Evolutionary conservation across 805 yeast genomes (phyloP).

Genomic region (Candida quercuum): DNA sequence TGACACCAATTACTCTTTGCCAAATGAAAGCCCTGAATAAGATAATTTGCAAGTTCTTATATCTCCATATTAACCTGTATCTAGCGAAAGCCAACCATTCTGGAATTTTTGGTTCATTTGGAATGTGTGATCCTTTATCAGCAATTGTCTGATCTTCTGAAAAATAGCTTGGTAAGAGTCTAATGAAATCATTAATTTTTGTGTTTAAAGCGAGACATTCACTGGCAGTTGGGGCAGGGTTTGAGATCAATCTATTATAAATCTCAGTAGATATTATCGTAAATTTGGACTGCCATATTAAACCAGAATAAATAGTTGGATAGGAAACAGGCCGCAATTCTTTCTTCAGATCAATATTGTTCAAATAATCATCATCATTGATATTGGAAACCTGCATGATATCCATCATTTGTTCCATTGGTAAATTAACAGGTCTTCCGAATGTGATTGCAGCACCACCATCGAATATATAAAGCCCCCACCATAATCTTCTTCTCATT

Average conservation of each 20-base stretch:
- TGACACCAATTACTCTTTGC: conserved; percentile 41
- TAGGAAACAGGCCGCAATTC: conserved; percentile 21
- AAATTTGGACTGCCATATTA: conserved; percentile 49
- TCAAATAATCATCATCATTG: conserved; percentile 33
- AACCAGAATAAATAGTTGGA: conserved; percentile 56
- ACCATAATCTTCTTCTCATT: conserved; percentile 58
- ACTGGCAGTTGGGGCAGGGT: conserved; percentile 40
- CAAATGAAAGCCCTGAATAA: conserved; percentile 52
- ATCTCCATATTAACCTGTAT: conserved; percentile 53
- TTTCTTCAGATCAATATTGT: conserved; percentile 11
- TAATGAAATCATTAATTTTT: conserved; percentile 35
- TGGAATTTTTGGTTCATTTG: conserved; percentile 25
- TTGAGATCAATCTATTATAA: conserved; percentile 41
- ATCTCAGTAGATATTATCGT: conserved; percentile 43
- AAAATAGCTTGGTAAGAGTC: conserved; percentile 42
- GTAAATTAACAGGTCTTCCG: conserved; percentile 58
- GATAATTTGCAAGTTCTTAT: conserved; percentile 48
- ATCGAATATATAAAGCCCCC: conserved; percentile 61
- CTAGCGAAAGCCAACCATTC: conserved; percentile 53
- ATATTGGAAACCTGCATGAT: conserved; percentile 46
- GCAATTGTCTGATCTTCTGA: conserved; percentile 34
- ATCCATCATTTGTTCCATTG: conserved; percentile 41
- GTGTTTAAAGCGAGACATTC: conserved; percentile 47
- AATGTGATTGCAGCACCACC: conserved; percentile 59
- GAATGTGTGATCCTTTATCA: conserved; percentile 17